phyloP scores from a whole-genome alignment of 2,329 filamentous ascomycete genomes.

The Penicillium sp. region DNA sequence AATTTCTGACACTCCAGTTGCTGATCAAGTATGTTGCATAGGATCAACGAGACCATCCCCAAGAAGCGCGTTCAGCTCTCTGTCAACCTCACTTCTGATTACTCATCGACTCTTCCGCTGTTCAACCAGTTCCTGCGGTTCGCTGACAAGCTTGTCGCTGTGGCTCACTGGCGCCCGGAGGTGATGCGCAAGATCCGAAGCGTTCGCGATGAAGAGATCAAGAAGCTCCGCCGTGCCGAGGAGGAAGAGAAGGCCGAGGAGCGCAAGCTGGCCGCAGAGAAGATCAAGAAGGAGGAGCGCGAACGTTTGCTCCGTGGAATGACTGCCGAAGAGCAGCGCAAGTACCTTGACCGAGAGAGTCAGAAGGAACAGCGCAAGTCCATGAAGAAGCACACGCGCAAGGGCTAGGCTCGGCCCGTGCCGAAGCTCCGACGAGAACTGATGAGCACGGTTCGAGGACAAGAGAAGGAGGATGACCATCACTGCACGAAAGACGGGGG shows the following conservation, averaged over 20 bases:
- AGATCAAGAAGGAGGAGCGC: conserved; percentile 80
- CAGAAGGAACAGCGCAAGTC: conserved; percentile 63
- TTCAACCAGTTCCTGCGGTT: conserved; percentile 78
- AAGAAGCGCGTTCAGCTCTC: conserved; percentile 83
- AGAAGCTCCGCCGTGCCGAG: conserved; percentile 69
- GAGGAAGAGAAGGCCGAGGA: conserved; percentile 66
- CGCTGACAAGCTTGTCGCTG: conserved; percentile 70
- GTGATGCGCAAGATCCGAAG: conserved; percentile 76
- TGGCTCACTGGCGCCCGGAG: conserved; percentile 82
- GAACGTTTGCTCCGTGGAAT: conserved; percentile 72
- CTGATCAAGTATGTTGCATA: conserved; percentile 31
- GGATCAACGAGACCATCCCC: conserved; percentile 73
- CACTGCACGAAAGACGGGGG: too few species aligned
- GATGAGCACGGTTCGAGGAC: too few species aligned
- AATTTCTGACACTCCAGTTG: not conserved
- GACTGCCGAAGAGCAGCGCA: conserved; percentile 78
- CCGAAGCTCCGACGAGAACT: too few species aligned
- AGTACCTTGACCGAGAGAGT: conserved; percentile 73
- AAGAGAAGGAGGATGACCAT: too few species aligned
- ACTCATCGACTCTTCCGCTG: conserved; percentile 62
- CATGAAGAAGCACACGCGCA: conserved; percentile 58
- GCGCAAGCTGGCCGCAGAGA: conserved; percentile 46
- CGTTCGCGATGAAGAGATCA: conserved; percentile 72
- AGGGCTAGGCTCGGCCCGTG: conserved; percentile 31
- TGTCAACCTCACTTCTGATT: conserved; percentile 58